phyloP scores from a whole-genome alignment of 2,329 filamentous ascomycete species.

The Paraconiothyrium brasiliense region DNA sequence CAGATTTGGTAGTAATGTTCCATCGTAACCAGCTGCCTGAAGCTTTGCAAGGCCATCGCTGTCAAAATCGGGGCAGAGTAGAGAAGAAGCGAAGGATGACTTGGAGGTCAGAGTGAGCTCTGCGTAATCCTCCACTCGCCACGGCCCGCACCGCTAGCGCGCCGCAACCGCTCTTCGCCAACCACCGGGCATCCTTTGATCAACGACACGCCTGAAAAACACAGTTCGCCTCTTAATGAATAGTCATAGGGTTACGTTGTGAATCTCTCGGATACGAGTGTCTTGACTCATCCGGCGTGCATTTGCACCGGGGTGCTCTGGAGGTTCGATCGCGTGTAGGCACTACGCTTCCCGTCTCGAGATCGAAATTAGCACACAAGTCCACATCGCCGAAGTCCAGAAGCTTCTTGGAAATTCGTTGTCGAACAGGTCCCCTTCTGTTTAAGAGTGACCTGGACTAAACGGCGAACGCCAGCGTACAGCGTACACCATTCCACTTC shows the following conservation, averaged over 20 bases:
- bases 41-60: too few species aligned
- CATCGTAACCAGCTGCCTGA: too few species aligned
- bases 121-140: not conserved
- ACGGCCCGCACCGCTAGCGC: conserved; percentile 10
- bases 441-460: too few species aligned
- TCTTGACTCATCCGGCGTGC: not conserved
- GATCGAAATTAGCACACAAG: not conserved
- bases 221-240: not conserved
- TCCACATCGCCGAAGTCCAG: not conserved
- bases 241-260: not conserved
- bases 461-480: not conserved
- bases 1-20: too few species aligned
- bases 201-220: not conserved
- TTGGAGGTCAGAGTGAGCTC: not conserved
- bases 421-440: not conserved
- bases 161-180: conserved; percentile 1
- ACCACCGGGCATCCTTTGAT: not conserved
- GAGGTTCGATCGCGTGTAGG: not conserved
- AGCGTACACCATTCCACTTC: conserved; percentile 9
- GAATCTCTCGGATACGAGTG: not conserved
- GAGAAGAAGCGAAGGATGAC: too few species aligned
- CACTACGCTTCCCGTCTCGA: not conserved
- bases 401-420: not conserved
- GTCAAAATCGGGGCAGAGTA: too few species aligned
- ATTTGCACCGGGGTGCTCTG: not conserved